Conservation (phyloP, 805 yeast species). For the Komagataella populi region DNA sequence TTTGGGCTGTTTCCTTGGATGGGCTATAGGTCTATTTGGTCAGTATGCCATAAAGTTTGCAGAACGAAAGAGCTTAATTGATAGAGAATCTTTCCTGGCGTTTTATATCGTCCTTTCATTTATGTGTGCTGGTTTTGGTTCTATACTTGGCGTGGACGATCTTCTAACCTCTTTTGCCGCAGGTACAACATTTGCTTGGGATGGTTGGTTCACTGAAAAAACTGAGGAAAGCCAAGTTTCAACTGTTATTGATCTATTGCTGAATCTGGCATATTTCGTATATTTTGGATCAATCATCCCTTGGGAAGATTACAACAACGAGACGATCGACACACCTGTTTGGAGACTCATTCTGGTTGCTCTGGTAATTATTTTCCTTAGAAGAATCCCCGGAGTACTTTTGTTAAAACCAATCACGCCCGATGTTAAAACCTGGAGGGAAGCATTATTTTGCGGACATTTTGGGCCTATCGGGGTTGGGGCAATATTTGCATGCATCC, state of each 20-base stretch:
- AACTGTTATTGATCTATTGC: slow-evolving; percentile 47
- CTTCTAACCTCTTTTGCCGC: slow-evolving; percentile 61
- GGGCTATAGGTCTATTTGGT: slow-evolving; percentile 34
- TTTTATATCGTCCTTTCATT: slow-evolving; percentile 39
- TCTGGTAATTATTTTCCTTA: slow-evolving; percentile 40
- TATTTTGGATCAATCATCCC: slow-evolving; percentile 63
- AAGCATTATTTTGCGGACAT: slow-evolving; percentile 88
- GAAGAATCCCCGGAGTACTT: slow-evolving; percentile 76
- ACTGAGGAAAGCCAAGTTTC: slow-evolving; percentile 53
- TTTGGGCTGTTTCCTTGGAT: slow-evolving; percentile 41
- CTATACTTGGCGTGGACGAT: slow-evolving; percentile 60
- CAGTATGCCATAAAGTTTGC: slow-evolving; percentile 40
- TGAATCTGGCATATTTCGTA: slow-evolving; percentile 54
- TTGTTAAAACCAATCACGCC: slow-evolving; percentile 69
- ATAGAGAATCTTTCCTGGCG: slow-evolving; percentile 46
- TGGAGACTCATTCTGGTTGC: slow-evolving; percentile 43
- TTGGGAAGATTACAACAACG: slow-evolving; percentile 46
- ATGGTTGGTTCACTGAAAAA: slow-evolving; percentile 47
- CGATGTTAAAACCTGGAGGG: slow-evolving; percentile 84
- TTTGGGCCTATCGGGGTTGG: slow-evolving; percentile 83
- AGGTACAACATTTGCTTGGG: slow-evolving; percentile 65
- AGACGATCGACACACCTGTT: slow-evolving; percentile 27
- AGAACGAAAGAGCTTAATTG: slow-evolving; percentile 37
- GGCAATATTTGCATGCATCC: slow-evolving; percentile 20
- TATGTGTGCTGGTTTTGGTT: slow-evolving; percentile 47